Evolutionary conservation across 2,329 filamentous ascomycete species (phyloP), one percentile per base, ranked within the genome.

Genomic region (Diaporthe citriasiana): DNA sequence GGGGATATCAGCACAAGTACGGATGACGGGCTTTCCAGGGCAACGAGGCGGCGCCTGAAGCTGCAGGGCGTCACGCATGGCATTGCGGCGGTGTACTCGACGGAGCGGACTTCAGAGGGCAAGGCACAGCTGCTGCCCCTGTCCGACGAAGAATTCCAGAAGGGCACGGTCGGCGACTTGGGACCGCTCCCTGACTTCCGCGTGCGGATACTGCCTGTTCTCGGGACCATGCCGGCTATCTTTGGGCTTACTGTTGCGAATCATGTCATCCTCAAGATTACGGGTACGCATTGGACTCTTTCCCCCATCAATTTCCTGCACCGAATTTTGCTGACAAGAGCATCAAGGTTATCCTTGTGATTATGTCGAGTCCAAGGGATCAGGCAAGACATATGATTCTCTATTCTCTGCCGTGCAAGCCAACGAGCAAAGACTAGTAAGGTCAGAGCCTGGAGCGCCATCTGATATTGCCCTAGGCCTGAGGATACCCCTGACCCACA

Each of bases 191-290:
- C 95, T 1, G 95, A 98, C 81, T 99, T 99, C 82, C 90, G 97
- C 33, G 94, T 98, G 13, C 90, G 97, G n/a, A 99, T 99, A 73
- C 84, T 99, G 12, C 97, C 97, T 0, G 97, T 99, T 0, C 85
- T 99, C 4, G 97, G 97, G 0, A 99, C 97, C 0, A 98, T 99
- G 95, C 97, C 97, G 0, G 96, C 97, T 3, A 93, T 98, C 0
- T 99, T 99, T 82, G 97, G 97, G 12, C 93, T 98, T 72, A 94
- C 93, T 0, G 91, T 94, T 12, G 97, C 97, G 5, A 99, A 98
- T 83, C 95, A 98, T 81, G 91, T 98, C 74, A 96, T 99, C 77
- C 89, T 97, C 72, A 90, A 91, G 73, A 90, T 98, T 60, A 86
- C 89, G 8, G 86, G 86, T 86, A 79, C 47, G 79, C 33, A n/a